phyloP scores from a whole-genome alignment of 2,329 filamentous ascomycete species.

The Verticillium isaacii region DNA sequence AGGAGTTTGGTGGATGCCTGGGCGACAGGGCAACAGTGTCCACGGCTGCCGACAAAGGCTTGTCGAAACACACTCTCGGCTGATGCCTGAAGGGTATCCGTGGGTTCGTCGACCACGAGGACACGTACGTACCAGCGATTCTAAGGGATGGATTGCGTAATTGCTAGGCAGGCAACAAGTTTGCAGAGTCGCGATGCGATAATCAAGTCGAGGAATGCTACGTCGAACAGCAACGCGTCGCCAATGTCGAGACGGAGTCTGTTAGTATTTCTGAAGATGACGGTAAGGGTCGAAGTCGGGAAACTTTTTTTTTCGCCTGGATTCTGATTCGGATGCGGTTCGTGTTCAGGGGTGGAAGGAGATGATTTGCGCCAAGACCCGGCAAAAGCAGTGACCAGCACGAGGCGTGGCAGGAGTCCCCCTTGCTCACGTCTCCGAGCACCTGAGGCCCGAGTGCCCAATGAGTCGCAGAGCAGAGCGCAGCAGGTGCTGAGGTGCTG shows the following conservation, averaged over 20 bases:
- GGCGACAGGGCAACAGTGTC: not conserved
- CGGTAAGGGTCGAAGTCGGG: not conserved
- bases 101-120: not conserved
- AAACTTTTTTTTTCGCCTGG: conserved; percentile 1
- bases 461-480: not conserved
- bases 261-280: not conserved
- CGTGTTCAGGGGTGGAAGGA: not conserved
- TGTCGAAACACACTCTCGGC: not conserved
- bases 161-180: not conserved
- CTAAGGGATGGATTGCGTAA: not conserved
- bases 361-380: not conserved
- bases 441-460: not conserved
- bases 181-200: not conserved
- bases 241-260: not conserved
- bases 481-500: not conserved
- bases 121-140: not conserved
- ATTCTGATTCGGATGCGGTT: not conserved
- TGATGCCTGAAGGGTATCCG: not conserved
- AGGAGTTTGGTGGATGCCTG: not conserved
- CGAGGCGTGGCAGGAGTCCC: not conserved
- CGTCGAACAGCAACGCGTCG: not conserved
- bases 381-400: not conserved
- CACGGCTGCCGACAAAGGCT: not conserved
- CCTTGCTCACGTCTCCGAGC: not conserved
- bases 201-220: not conserved